Base-by-base conservation (phyloP, 106 monocot species). In the Allium fistulosum region DNA sequence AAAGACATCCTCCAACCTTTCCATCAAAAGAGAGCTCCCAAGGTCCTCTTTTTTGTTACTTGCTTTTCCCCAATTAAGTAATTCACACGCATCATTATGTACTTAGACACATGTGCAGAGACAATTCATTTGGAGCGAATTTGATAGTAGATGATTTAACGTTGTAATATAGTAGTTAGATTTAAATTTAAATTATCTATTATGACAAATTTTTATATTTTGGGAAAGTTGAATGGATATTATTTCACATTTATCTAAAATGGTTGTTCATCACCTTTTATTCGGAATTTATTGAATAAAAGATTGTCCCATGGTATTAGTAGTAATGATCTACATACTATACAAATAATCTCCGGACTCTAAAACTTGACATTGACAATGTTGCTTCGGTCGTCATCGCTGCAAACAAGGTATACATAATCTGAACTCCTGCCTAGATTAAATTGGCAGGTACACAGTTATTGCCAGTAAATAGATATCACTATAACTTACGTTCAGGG, bases 301-400 rank as follows among this genome's bases (percentile, higher is more conserved):
- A 22, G 22, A 22, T 1, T 22, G 22, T 22, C 22, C 22, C 22
- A 22, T 22, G 22, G 22, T 22, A 22, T 22, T 22, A 22, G 22
- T 22, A 0, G 22, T 22, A 22, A 22, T 22, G 22, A 22, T 22
- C 22, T 22, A 22, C 22, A 22, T 22, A 22, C 22, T 0, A 60
- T 17, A 58, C 82, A 94, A 90, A 88, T 94, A 51, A 94, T 94
- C 18, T 85, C 90, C 9, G 90, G 94, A 46, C 80, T 94, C 62
- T 81, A 79, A 62, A 90, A 94, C 64, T 91, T 46, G 87, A 94
- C 79, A 85, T 69, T 70, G 78, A 85, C 45, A 88, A 63, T 49
- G 87, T 91, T 70, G 77, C 94, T 7, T 82, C 84, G 64, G 90
- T 91, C 60, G 79, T 94, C 70, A 83, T 78, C 57, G 87, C 94